Conservation (phyloP, 495 filamentous ascomycete genomes). For the Xylaria telfairii region DNA sequence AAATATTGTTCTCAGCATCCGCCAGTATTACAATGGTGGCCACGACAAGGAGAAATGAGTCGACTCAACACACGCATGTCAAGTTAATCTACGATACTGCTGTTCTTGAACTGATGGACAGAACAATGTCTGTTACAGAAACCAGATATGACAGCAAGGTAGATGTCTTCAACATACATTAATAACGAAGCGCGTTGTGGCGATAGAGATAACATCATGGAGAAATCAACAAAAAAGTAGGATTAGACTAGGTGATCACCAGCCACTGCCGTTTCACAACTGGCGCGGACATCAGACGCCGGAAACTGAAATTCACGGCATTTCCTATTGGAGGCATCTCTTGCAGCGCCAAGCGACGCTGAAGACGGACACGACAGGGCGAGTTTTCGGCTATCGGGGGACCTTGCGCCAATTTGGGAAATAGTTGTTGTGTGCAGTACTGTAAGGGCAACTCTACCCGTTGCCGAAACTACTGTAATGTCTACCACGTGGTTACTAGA, state of each 20-base stretch:
- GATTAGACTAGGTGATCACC: not conserved
- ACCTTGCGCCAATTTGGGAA: not conserved
- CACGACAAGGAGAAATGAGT: not conserved
- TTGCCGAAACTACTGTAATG: not conserved
- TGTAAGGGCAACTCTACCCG: not conserved
- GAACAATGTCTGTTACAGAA: not conserved
- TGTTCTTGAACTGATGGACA: not conserved
- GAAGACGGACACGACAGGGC: not conserved
- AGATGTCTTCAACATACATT: not conserved
- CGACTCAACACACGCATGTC: not conserved
- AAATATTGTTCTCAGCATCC: not conserved
- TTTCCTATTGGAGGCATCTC: not conserved
- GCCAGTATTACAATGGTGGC: not conserved
- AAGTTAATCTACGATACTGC: not conserved
- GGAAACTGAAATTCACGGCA: not conserved
- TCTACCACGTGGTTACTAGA: too few species aligned
- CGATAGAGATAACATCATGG: not conserved
- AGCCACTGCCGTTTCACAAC: not conserved
- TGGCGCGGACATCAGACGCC: not conserved
- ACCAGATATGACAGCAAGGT: not conserved
- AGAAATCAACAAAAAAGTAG: not conserved
- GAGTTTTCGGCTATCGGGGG: not conserved
- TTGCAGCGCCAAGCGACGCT: not conserved
- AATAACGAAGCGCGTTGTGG: not conserved
- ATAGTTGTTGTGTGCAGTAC: not conserved